Evolutionary conservation across 306 rosid species (phyloP).

Genomic region (Lathyrus oleraceus): DNA sequence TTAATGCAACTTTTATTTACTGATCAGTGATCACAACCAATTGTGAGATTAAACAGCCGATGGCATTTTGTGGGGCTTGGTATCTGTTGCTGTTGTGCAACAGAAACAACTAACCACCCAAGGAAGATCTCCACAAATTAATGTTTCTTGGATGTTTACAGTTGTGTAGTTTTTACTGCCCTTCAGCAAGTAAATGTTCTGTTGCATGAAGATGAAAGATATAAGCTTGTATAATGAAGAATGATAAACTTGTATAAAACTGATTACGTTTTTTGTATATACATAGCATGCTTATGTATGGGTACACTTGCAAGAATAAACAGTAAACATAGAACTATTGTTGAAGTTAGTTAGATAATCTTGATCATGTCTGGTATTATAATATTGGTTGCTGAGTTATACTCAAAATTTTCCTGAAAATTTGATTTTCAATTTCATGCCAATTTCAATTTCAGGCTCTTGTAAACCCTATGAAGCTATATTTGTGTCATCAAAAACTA

Average conservation of each 20-base stretch:
- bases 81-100: conserved; percentile 6
- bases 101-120: conserved; percentile 15
- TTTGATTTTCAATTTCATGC: conserved; percentile 5
- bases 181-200: conserved; percentile 14
- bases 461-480: conserved; percentile 76
- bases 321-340: not conserved
- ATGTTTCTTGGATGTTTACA: conserved; percentile 16
- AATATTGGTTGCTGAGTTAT: conserved; percentile 3
- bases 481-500: conserved; percentile 67
- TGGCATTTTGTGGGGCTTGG: conserved; percentile 5
- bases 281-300: not conserved
- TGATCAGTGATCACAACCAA: conserved; percentile 10
- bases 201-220: conserved; percentile 27
- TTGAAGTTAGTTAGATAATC: conserved; percentile 21
- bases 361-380: conserved; percentile 7
- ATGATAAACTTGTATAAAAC: not conserved
- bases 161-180: not conserved
- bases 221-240: not conserved
- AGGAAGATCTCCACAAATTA: conserved; percentile 11
- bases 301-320: conserved; percentile 15
- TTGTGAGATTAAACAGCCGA: not conserved
- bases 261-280: not conserved
- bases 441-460: conserved; percentile 68
- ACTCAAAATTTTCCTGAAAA: conserved; percentile 13
- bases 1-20: conserved; percentile 11